phyloP scores from a whole-genome alignment of 495 filamentous ascomycete genomes.

The Clavariopsis aquatica region DNA sequence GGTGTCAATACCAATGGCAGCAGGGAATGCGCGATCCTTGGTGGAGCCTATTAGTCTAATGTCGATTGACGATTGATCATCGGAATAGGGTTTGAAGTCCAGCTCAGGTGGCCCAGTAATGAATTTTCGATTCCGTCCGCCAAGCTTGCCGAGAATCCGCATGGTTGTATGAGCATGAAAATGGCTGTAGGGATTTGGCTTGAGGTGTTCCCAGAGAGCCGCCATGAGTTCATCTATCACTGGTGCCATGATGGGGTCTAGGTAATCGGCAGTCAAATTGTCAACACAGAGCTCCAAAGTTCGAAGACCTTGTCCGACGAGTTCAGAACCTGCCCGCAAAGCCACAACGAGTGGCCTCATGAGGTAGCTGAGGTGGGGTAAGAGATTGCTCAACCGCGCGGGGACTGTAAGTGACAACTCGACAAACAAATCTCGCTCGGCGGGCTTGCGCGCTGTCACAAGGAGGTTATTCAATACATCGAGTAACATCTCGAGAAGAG shows the following conservation, averaged over 20 bases:
- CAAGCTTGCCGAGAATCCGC: constrained; percentile 96
- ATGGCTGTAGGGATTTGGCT: constrained; percentile 89
- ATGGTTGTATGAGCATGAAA: constrained; percentile 97
- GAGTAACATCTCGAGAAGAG: constrained; percentile 92
- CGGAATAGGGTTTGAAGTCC: constrained; percentile 77
- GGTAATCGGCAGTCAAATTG: constrained; percentile 94
- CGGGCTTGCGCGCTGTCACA: constrained; percentile 80
- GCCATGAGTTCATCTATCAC: constrained; percentile 99
- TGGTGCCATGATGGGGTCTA: constrained; percentile 98
- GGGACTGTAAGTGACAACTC: constrained; percentile 96
- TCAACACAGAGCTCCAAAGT: constrained; percentile 97
- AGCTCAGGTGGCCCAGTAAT: constrained; percentile 83
- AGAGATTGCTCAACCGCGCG: constrained; percentile 86
- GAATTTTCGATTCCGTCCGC: constrained; percentile 92
- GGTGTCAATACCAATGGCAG: constrained; percentile 79
- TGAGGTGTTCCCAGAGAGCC: constrained; percentile 90
- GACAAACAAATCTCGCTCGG: constrained; percentile 93
- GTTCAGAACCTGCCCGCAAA: constrained; percentile 82
- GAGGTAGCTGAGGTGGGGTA: constrained; percentile 94
- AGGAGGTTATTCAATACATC: constrained; percentile 96
- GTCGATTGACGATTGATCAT: constrained; percentile 83
- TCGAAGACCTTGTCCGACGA: constrained; percentile 89
- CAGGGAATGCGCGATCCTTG: constrained; percentile 82
- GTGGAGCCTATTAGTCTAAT: constrained; percentile 84
- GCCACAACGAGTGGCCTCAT: constrained; percentile 98